Base-by-base conservation (phyloP, 2,329 filamentous ascomycete species). In the Dactylellina cionopaga region DNA sequence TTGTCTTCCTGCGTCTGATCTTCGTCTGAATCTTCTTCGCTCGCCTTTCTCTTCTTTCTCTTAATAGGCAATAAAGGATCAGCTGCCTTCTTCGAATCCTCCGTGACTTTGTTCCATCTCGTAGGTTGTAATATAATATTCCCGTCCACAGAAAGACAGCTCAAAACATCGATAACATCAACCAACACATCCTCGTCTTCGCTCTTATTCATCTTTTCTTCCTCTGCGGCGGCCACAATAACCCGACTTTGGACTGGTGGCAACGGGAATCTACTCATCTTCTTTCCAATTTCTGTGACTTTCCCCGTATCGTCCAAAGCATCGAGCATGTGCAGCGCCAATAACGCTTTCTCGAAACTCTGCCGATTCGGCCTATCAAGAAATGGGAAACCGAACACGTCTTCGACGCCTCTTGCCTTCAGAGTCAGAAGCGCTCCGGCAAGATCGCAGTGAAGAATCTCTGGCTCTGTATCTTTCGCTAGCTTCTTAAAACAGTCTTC, bases 401-500 rank as follows among this genome's bases (percentile, higher is more conserved):
- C 90, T 24, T 91, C 85, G 10, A 98, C 89, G 0, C 93, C 92
- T 59, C 92, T 87, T 0, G 94, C 92, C 80, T 96, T 97, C 90
- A 99, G 96, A 0, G 91, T 96, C 7, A 99, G 83, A 0, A 97
- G 85, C 0, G 94, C 91, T 31, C 92, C 90, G 17, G 92, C 87
- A 4, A 98, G 86, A 79, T 99, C 94, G 77, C 92, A 96, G 17
- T 95, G 87, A 9, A 97, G 82, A 9, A 99, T 97, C 79, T 99
- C 95, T 0, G 95, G 94, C 0, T 89, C 86, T 49, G 93, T 93
- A 0, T 89, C 86, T 65, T 91, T 87, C 44, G 90, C 86, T 5
- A 97, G 82, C 13, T 54, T 39, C 0, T 83, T 81, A 7, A 88
- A 82, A 79, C 92, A 98, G 2, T 87, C 84, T 76, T 96, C 88